phyloP scores from a whole-genome alignment of 371 early-diverging fungal genomes.

The Blastocladiella emersonii region DNA sequence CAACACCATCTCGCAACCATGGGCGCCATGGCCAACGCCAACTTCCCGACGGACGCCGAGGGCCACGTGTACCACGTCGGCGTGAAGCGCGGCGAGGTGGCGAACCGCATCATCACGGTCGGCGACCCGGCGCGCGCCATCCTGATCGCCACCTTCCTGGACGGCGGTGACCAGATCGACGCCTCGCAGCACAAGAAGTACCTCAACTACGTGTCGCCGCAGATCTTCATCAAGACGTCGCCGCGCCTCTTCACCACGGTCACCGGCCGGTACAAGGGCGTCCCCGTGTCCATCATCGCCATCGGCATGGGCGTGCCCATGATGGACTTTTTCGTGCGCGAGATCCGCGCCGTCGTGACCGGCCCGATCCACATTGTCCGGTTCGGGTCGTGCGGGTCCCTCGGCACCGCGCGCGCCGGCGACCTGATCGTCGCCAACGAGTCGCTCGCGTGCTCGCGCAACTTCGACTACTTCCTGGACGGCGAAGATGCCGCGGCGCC shows the following conservation, averaged over 20 bases:
- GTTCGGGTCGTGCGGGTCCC: constrained; percentile 82
- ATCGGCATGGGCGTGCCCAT: constrained; percentile 79
- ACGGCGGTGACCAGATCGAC: constrained; percentile 31
- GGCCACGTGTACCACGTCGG: constrained; percentile 82
- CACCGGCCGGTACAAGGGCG: constrained; percentile 69
- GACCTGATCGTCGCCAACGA: constrained; percentile 59
- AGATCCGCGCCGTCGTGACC: constrained; percentile 65
- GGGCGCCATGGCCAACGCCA: constrained; percentile 44
- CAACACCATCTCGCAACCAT: too few relatives aligned
- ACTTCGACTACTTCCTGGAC: constrained; percentile 56
- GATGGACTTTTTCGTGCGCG: constrained; percentile 92
- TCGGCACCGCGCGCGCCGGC: constrained; percentile 48
- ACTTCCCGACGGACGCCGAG: constrained; percentile 64
- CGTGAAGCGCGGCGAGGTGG: constrained; percentile 64
- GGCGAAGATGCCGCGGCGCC: constrained; percentile 2
- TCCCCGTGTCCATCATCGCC: constrained; percentile 72
- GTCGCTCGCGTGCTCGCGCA: constrained; percentile 57
- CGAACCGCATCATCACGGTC: constrained; percentile 82
- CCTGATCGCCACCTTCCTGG: constrained; percentile 45
- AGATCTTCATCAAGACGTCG: constrained; percentile 28
- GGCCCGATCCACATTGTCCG: constrained; percentile 74
- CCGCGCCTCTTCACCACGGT: constrained; percentile 82
- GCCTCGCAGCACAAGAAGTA: constrained; percentile 19
- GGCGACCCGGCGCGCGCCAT: constrained; percentile 76
- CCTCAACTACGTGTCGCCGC: constrained; percentile 8